phyloP scores from a whole-genome alignment of 2,329 filamentous ascomycete genomes.

The Metarhizium humberi region DNA sequence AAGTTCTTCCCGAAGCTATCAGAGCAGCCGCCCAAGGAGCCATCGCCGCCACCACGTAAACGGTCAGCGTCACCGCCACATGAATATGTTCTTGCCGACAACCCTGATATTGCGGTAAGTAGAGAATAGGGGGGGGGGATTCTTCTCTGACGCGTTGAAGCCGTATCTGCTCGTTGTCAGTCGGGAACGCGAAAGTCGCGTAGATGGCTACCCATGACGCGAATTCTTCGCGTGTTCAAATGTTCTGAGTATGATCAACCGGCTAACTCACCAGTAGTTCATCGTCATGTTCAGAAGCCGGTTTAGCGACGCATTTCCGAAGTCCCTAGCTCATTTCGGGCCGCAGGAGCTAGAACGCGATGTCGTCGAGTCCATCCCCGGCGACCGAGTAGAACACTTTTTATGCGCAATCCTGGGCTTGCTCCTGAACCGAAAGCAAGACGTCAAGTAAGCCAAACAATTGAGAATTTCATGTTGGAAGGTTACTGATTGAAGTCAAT shows the following conservation, averaged over 20 bases:
- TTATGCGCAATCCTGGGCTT: conserved; percentile 83
- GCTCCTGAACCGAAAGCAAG: conserved; percentile 93
- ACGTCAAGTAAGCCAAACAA: conserved; percentile 73
- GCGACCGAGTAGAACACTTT: conserved; percentile 77
- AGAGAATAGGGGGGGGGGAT: conserved; percentile 3
- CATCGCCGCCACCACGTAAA: conserved; percentile 62
- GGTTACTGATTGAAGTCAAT: conserved; percentile 10
- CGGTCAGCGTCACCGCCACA: conserved; percentile 81
- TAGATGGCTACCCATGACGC: conserved; percentile 33
- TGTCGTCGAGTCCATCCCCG: conserved; percentile 66
- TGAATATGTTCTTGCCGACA: conserved; percentile 83
- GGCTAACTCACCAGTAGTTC: conserved; percentile 52
- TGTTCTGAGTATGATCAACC: background rate
- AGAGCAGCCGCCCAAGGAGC: conserved; percentile 42
- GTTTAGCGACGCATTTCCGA: conserved; percentile 82
- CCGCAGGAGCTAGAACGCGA: conserved; percentile 92
- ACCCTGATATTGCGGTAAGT: conserved; percentile 86
- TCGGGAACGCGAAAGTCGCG: conserved; percentile 1
- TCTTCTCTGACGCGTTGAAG: background rate
- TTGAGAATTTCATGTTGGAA: background rate
- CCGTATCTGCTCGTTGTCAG: background rate
- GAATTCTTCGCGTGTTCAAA: conserved; percentile 39
- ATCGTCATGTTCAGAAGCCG: conserved; percentile 96
- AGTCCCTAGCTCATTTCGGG: conserved; percentile 80
- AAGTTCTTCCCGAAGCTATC: conserved; percentile 58